Conservation (phyloP, 805 yeast species). For the Yamadazyma nakazawae region DNA sequence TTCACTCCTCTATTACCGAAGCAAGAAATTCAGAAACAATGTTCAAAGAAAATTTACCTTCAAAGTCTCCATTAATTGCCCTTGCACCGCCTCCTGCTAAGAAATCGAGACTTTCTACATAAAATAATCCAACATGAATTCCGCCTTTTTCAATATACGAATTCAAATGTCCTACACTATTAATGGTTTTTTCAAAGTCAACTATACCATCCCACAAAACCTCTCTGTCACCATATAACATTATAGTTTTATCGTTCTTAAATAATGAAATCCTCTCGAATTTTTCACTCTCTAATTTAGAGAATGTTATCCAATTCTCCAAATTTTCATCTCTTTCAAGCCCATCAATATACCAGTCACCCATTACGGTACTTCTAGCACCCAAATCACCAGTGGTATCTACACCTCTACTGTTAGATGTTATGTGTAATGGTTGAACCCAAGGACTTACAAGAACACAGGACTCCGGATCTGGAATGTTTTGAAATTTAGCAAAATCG, state of each 20-base stretch:
- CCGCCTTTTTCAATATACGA: slow-evolving; percentile 29
- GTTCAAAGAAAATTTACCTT: slow-evolving; percentile 14
- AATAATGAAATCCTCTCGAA: slow-evolving; percentile 27
- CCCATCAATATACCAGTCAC: slow-evolving; percentile 29
- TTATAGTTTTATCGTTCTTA: slow-evolving; percentile 19
- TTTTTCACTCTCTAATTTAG: slow-evolving; percentile 19
- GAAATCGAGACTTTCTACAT: slow-evolving; percentile 34
- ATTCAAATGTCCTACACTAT: slow-evolving; percentile 19
- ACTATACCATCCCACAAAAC: slow-evolving; percentile 29
- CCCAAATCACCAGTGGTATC: slow-evolving; percentile 32
- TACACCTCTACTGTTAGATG: slow-evolving; percentile 17
- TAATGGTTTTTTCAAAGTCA: slow-evolving; percentile 19
- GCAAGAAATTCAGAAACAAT: slow-evolving; percentile 7
- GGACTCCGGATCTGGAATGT: slow-evolving; percentile 23
- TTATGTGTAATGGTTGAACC: slow-evolving; percentile 30
- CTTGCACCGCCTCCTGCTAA: slow-evolving; percentile 19
- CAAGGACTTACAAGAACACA: slow-evolving; percentile 32
- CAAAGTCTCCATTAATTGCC: slow-evolving; percentile 26
- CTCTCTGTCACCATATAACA: slow-evolving; percentile 33
- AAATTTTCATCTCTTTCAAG: slow-evolving; percentile 11
- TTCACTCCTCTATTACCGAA: neutral
- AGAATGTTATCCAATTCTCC: slow-evolving; percentile 19
- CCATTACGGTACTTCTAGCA: slow-evolving; percentile 25
- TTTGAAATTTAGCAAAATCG: too few relatives aligned
- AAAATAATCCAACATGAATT: slow-evolving; percentile 32